Percentiles rank a stretch among this genome's conserved stretches.
phyloP scores from a whole-genome alignment of 2,329 filamentous ascomycete species.

The Epichloe sylvatica region DNA sequence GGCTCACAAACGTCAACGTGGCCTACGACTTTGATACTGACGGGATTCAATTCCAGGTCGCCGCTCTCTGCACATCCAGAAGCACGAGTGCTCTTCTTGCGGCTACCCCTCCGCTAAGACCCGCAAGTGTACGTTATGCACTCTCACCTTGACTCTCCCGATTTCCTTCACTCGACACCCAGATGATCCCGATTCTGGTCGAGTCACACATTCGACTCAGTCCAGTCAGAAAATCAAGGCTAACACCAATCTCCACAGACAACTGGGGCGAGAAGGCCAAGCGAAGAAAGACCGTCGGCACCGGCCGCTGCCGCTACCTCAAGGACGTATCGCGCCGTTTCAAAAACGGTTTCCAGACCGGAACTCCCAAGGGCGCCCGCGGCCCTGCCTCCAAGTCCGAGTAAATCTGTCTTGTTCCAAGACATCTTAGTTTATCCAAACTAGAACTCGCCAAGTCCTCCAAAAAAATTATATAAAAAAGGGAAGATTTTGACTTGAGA shows the following conservation, averaged over 20 bases:
- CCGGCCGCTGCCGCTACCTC: slow-evolving; percentile 89
- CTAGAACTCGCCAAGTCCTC: slow-evolving; percentile 7
- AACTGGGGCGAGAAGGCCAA: slow-evolving; percentile 99
- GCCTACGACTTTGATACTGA: slow-evolving; percentile 3
- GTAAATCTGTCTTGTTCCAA: slow-evolving; percentile 3
- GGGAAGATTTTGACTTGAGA: background rate
- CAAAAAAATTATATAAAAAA: slow-evolving; percentile 1
- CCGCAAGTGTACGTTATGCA: slow-evolving; percentile 77
- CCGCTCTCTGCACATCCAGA: slow-evolving; percentile 98
- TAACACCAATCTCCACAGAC: slow-evolving; percentile 39
- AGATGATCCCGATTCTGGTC: background rate
- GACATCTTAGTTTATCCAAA: background rate
- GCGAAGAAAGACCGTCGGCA: slow-evolving; percentile 98
- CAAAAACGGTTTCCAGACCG: slow-evolving; percentile 93
- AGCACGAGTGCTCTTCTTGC: slow-evolving; percentile 91
- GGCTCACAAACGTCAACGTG: background rate
- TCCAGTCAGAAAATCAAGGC: background rate
- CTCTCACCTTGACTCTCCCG: background rate
- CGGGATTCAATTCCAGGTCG: slow-evolving; percentile 45
- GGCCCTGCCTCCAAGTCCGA: slow-evolving; percentile 10
- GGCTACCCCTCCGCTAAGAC: slow-evolving; percentile 96
- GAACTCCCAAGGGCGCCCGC: slow-evolving; percentile 70
- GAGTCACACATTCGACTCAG: background rate
- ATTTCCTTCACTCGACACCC: background rate
- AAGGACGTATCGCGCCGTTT: slow-evolving; percentile 86